phyloP scores from a whole-genome alignment of 306 rosid species.

The Erythrophleum fordii region DNA sequence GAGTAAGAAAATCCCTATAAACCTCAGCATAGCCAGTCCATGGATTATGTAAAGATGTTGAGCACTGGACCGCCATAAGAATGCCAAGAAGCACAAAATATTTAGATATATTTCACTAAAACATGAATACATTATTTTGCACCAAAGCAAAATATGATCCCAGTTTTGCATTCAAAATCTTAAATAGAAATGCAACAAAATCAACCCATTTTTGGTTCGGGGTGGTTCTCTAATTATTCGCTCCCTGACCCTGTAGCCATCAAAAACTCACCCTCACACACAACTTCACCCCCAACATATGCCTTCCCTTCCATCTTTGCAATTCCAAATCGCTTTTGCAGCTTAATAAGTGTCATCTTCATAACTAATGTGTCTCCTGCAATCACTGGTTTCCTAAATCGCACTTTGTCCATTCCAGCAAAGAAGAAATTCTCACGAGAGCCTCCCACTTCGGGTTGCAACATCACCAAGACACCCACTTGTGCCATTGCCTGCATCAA shows the following conservation, averaged over 20 bases:
- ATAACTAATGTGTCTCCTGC: conserved; percentile 95
- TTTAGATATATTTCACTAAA: background rate
- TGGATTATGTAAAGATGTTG: background rate
- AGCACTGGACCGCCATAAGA: background rate
- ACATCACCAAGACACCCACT: conserved; percentile 89
- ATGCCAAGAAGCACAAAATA: background rate
- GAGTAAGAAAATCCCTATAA: background rate
- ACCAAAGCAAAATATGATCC: no score
- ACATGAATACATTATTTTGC: background rate
- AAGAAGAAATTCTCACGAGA: conserved; percentile 80
- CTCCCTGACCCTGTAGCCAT: conserved; percentile 63
- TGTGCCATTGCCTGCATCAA: conserved; percentile 81
- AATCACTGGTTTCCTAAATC: conserved; percentile 87
- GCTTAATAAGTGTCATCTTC: conserved; percentile 87
- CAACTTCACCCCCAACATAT: conserved; percentile 89
- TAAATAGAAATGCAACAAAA: conserved; percentile 32
- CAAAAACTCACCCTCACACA: conserved; percentile 92
- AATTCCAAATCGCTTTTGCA: conserved; percentile 85
- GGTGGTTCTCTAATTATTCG: conserved; percentile 33
- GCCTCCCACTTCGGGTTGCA: conserved; percentile 84
- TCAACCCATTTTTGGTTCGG: conserved; percentile 23
- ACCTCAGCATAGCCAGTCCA: background rate
- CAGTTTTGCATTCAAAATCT: no score
- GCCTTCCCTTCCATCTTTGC: conserved; percentile 98
- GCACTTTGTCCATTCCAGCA: conserved; percentile 84